Conservation (phyloP, 1,139 yeast genomes). For the Candida tunisiensis region DNA sequence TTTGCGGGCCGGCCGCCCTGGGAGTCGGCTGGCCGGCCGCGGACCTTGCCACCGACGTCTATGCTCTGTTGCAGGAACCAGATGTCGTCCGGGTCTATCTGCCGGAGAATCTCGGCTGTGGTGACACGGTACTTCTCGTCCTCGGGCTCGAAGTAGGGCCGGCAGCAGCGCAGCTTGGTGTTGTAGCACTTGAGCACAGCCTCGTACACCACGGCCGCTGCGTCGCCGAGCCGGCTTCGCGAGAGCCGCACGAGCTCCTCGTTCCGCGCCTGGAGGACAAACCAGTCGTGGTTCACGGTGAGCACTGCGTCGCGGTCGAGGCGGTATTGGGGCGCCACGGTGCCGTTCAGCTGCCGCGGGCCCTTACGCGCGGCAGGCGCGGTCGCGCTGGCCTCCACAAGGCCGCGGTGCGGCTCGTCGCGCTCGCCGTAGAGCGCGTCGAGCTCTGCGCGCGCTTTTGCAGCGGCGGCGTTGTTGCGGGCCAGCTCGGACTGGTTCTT, state of each 20-base stretch:
- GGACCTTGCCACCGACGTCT: no score
- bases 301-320: constrained; percentile 28
- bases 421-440: constrained; percentile 18
- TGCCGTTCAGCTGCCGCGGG: background rate
- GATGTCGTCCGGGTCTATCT: no score
- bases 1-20: no score
- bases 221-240: constrained; percentile 49
- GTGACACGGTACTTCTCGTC: constrained; percentile 17
- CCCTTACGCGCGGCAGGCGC: background rate
- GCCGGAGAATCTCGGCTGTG: constrained; percentile 14
- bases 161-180: constrained; percentile 13
- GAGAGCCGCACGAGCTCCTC: constrained; percentile 47
- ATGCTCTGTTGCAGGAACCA: no score
- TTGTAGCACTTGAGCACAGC: constrained; percentile 44
- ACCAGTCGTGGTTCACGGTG: constrained; percentile 49
- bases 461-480: constrained; percentile 2
- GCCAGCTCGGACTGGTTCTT: constrained; percentile 7
- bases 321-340: constrained; percentile 2
- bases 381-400: constrained; percentile 4
- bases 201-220: constrained; percentile 50
- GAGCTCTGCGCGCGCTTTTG: constrained; percentile 27
- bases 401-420: constrained; percentile 8
- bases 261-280: constrained; percentile 49
- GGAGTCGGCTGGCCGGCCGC: no score
- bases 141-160: constrained; percentile 11